Conservation (phyloP, 805 yeast species). For the Saccharomycopsis capsularis region DNA sequence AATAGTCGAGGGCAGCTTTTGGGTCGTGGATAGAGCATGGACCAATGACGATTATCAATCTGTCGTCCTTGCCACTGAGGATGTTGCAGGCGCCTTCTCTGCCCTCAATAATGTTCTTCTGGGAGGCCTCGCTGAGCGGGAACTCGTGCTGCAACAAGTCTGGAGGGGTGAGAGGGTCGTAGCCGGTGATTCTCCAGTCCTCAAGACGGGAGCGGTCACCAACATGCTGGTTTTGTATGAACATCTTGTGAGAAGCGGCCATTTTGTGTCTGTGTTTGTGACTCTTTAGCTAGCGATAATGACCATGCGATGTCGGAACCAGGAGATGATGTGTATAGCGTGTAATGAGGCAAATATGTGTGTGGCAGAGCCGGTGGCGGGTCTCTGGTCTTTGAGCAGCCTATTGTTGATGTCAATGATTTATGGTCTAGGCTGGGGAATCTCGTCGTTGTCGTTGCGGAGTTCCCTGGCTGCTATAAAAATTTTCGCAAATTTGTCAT, state of each 20-base stretch:
- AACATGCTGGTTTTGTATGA: slow-evolving; percentile 71
- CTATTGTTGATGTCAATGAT: no score
- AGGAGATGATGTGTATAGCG: no score
- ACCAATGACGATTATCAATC: slow-evolving; percentile 82
- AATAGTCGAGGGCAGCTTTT: slow-evolving; percentile 83
- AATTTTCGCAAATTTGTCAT: background rate
- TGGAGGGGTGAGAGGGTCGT: slow-evolving; percentile 92
- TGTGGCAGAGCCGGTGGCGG: no score
- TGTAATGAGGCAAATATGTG: no score
- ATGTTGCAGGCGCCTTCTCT: slow-evolving; percentile 74
- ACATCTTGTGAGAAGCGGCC: slow-evolving; percentile 43
- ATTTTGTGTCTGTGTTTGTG: no score
- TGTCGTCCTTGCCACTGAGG: slow-evolving; percentile 70
- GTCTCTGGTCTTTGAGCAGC: no score
- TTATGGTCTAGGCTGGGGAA: no score
- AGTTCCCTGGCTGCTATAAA: background rate
- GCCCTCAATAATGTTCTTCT: slow-evolving; percentile 64
- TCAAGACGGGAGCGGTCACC: slow-evolving; percentile 79
- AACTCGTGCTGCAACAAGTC: slow-evolving; percentile 82
- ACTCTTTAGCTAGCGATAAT: no score
- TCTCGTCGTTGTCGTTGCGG: no score
- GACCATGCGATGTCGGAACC: no score
- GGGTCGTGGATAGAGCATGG: slow-evolving; percentile 97
- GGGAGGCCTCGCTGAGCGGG: slow-evolving; percentile 51
- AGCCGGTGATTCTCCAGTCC: slow-evolving; percentile 77